Base-by-base conservation (phyloP, 768 basidiomycete genomes). In the Podaxis pistillaris region DNA sequence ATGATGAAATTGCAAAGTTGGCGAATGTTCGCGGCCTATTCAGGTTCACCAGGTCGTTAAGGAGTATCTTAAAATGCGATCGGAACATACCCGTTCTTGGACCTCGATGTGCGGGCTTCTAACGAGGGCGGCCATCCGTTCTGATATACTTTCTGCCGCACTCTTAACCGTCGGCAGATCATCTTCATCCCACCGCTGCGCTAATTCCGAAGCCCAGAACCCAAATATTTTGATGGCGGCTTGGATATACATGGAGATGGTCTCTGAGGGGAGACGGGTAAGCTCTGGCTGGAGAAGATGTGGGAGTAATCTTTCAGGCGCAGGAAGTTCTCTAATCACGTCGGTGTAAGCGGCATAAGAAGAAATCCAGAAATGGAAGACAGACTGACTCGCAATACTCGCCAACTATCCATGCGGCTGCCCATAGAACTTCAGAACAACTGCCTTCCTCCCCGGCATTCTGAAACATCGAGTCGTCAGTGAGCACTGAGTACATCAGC, bases 381-480 rank as follows among this genome's bases (percentile, higher is more conserved):
- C 37, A 58, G 74, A 78, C 89, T 71, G 67, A 95, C 96, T 86
- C 81, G 82, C 90, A 89, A 72, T 94, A 93, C 75, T 99, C 97
- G 19, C 96, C 96, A 65, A 93, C 94, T 67, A 98, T 91, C 92
- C 93, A 99, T 4, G 94, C 94, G 9, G 95, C 96, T 0, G 96
- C 97, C 85, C 92, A 94, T 1, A 97, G 77, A 8, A 96, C 85
- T 69, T 96, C 93, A 0, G 88, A 84, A 68, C 93, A 96, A 70
- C 86, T 88, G 0, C 86, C 88, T 55, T 84, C 83, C 22, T 92
- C 89, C 19, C 78, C 75, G 2, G 87, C 86, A 70, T 86, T 87
- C 58, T 82, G 77, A 56, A 94, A 66, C 68, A 96, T 83, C 0
- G 82, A 81, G 49, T 93, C 89, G 66, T 98, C 96, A 52, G 83